Conservation (phyloP, 2,329 filamentous ascomycete species). For the Alternaria brassicae region DNA sequence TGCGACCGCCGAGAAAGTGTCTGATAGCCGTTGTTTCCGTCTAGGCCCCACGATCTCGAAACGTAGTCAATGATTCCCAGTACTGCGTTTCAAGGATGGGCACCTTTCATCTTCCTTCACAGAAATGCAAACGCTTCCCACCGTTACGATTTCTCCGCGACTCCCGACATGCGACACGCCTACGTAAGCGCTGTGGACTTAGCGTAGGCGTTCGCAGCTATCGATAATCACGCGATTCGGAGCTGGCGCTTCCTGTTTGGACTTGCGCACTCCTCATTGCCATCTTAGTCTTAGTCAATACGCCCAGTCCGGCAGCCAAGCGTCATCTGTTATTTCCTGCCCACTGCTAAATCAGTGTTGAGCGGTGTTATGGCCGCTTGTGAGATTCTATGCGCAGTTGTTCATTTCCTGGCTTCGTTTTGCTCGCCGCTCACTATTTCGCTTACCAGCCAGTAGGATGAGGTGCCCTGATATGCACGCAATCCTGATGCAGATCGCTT, state of each 20-base stretch:
- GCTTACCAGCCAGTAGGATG: conserved; percentile 21
- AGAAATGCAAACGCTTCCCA: conserved; percentile 5
- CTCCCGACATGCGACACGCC: conserved; percentile 13
- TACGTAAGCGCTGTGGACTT: conserved; percentile 12
- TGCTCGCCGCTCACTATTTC: conserved; percentile 24
- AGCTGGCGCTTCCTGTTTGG: conserved; percentile 10
- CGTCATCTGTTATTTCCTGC: not conserved
- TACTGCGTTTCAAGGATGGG: conserved; percentile 14
- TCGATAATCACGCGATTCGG: conserved; percentile 11
- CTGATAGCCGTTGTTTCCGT: conserved; percentile 30
- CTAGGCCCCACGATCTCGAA: conserved; percentile 21
- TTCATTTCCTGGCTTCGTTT: conserved; percentile 22
- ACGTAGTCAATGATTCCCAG: conserved; percentile 9
- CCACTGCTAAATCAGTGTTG: conserved; percentile 4
- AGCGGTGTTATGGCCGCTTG: not conserved
- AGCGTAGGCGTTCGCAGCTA: conserved; percentile 1
- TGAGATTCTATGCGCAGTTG: conserved; percentile 17
- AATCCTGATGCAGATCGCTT: conserved; percentile 17
- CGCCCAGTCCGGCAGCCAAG: not conserved
- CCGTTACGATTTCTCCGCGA: not conserved
- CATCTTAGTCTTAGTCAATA: conserved; percentile 7
- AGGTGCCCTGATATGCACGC: conserved; percentile 16
- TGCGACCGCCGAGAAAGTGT: conserved; percentile 16
- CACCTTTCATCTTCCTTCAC: conserved; percentile 4
- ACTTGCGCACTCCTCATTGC: not conserved